A percentile compares a stretch with the other conserved stretches of the same genome.
These are phyloP conservation scores for Suillus ampliporus DNA, from an alignment of 768 basidiomycete genomes.

Conservation along the genomic window DNA sequence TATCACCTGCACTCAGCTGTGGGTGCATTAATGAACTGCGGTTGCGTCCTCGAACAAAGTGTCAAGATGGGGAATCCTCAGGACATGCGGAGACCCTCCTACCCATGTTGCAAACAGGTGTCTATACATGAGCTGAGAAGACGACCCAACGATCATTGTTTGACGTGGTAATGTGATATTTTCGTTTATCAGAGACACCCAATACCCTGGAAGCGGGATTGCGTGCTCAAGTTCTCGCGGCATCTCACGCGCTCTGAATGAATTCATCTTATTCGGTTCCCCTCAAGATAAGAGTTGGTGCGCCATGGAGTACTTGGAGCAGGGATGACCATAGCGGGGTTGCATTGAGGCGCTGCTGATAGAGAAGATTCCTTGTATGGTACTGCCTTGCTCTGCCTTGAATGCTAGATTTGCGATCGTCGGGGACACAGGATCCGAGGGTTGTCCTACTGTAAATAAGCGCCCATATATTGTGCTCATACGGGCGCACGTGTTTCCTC, in stretches of 20 bases:
- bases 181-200: neutral
- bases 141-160: no score
- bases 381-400: neutral
- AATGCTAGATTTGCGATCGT: neutral
- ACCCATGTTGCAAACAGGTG: neutral
- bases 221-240: neutral
- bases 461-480: neutral
- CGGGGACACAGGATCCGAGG: neutral
- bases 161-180: neutral
- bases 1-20: no score
- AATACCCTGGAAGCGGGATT: neutral
- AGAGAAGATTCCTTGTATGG: neutral
- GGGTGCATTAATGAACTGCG: no score
- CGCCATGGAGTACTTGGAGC: neutral
- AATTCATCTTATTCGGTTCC: no score
- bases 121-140: no score
- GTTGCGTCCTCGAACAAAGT: no score
- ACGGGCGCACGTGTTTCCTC: conserved; percentile 2
- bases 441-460: neutral
- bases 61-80: no score
- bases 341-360: neutral
- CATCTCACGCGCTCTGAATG: neutral
- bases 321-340: neutral
- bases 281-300: no score
- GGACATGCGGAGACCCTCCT: no score